Percentiles rank a stretch among this genome's conserved stretches.
Conservation (phyloP, 208 protist genomes). For the Crithidia expoeki region DNA sequence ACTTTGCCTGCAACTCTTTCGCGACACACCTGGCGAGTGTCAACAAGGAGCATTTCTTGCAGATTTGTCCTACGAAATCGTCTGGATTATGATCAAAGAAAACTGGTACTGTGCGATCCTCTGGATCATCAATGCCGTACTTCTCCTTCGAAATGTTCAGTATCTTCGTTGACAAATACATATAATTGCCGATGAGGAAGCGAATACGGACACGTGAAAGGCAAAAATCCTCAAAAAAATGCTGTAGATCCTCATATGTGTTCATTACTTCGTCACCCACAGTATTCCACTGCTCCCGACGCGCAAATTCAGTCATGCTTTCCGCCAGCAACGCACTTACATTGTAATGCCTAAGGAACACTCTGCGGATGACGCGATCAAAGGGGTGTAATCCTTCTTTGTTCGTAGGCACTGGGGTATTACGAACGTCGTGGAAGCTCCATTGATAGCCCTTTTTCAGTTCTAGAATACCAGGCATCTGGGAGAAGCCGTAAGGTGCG, state of each 20-base stretch:
- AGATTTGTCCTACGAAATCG: constrained; percentile 69
- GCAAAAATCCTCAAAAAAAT: constrained; percentile 70
- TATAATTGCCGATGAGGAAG: constrained; percentile 74
- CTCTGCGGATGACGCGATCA: constrained; percentile 56
- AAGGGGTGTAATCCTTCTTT: constrained; percentile 42
- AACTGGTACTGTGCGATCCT: constrained; percentile 41
- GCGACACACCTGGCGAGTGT: constrained; percentile 52
- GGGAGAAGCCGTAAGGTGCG: constrained; percentile 69
- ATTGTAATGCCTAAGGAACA: constrained; percentile 76
- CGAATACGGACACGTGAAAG: constrained; percentile 54
- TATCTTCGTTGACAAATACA: constrained; percentile 74
- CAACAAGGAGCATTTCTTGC: constrained; percentile 59
- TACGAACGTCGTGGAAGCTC: constrained; percentile 78
- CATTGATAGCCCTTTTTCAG: constrained; percentile 74
- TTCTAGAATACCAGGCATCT: constrained; percentile 73
- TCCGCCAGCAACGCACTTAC: constrained; percentile 54
- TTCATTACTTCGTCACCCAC: constrained; percentile 38
- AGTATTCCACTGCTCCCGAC: constrained; percentile 61
- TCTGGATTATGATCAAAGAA: constrained; percentile 63
- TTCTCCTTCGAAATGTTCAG: constrained; percentile 38
- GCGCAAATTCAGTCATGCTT: constrained; percentile 56
- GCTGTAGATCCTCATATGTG: constrained; percentile 47
- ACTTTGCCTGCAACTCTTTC: constrained; percentile 31
- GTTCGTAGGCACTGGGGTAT: constrained; percentile 37
- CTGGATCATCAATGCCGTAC: constrained; percentile 36